Conservation (phyloP, 805 yeast species). For the Pichia ethanolica region DNA sequence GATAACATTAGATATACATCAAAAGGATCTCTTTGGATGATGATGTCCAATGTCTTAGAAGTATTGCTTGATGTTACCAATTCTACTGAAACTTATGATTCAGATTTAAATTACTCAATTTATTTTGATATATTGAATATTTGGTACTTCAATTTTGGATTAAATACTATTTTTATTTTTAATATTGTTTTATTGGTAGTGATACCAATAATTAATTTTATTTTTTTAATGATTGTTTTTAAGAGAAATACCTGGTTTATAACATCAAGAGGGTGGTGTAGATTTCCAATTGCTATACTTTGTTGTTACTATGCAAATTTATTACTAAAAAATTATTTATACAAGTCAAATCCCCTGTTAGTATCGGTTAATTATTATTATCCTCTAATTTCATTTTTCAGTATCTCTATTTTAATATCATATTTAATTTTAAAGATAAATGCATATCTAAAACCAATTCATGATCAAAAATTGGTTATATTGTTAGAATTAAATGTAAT, state of each 20-base stretch:
- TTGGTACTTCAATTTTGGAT: constrained; percentile 47
- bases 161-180: constrained; percentile 39
- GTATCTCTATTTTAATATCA: constrained; percentile 45
- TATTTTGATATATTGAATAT: constrained; percentile 59
- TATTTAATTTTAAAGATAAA: constrained; percentile 46
- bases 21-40: constrained; percentile 72
- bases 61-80: constrained; percentile 40
- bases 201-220: constrained; percentile 46
- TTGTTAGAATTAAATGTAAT: constrained; percentile 46
- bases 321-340: constrained; percentile 33
- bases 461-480: constrained; percentile 53
- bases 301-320: constrained; percentile 35
- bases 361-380: constrained; percentile 43
- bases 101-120: constrained; percentile 37
- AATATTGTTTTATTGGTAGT: constrained; percentile 46
- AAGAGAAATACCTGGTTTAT: constrained; percentile 43
- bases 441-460: constrained; percentile 39
- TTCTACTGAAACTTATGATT: constrained; percentile 14
- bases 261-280: constrained; percentile 36
- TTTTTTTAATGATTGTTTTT: constrained; percentile 39
- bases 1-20: constrained; percentile 63
- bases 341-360: constrained; percentile 38
- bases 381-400: constrained; percentile 43
- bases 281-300: constrained; percentile 53
- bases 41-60: constrained; percentile 68